Evolutionary conservation across 306 rosid genomes (phyloP).

Genomic region (Casuarina equisetifolia): DNA sequence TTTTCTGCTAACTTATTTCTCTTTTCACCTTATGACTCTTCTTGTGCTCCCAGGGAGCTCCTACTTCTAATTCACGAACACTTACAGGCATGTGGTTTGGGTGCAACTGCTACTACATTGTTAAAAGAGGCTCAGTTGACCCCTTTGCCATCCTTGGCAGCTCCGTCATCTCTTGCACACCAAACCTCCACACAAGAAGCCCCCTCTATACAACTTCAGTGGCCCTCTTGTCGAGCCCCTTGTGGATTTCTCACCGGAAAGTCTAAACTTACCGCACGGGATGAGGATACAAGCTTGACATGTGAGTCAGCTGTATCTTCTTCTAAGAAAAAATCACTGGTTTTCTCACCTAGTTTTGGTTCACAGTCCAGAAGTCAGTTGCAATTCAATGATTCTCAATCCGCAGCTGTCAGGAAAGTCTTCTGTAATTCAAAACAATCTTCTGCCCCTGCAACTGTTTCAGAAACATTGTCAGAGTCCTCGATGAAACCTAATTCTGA

Average conservation of each 20-base stretch:
- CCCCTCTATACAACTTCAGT: slow-evolving; percentile 59
- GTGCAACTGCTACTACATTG: slow-evolving; percentile 60
- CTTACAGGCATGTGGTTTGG: slow-evolving; percentile 90
- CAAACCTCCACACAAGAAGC: slow-evolving; percentile 72
- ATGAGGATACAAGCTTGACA: slow-evolving; percentile 59
- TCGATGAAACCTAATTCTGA: slow-evolving; percentile 46
- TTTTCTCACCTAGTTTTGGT: slow-evolving; percentile 72
- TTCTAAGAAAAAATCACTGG: slow-evolving; percentile 67
- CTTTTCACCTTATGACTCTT: slow-evolving; percentile 25
- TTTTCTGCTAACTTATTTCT: not conserved
- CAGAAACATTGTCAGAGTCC: slow-evolving; percentile 50
- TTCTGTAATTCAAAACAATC: slow-evolving; percentile 48
- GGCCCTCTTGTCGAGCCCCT: slow-evolving; percentile 85
- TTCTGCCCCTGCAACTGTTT: slow-evolving; percentile 37
- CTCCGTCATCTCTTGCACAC: slow-evolving; percentile 69
- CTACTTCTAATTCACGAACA: slow-evolving; percentile 90
- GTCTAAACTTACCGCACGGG: slow-evolving; percentile 48
- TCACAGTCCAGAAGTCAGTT: slow-evolving; percentile 50
- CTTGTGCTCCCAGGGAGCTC: slow-evolving; percentile 70
- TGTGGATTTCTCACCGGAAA: slow-evolving; percentile 71
- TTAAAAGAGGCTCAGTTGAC: slow-evolving; percentile 94
- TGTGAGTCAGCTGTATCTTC: slow-evolving; percentile 34
- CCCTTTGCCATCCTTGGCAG: slow-evolving; percentile 75
- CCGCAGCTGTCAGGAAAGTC: slow-evolving; percentile 42
- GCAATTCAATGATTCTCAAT: slow-evolving; percentile 50